Evolutionary conservation across 2,329 filamentous ascomycete genomes (phyloP).

Genomic region (Hymenoscyphus fraxineus): DNA sequence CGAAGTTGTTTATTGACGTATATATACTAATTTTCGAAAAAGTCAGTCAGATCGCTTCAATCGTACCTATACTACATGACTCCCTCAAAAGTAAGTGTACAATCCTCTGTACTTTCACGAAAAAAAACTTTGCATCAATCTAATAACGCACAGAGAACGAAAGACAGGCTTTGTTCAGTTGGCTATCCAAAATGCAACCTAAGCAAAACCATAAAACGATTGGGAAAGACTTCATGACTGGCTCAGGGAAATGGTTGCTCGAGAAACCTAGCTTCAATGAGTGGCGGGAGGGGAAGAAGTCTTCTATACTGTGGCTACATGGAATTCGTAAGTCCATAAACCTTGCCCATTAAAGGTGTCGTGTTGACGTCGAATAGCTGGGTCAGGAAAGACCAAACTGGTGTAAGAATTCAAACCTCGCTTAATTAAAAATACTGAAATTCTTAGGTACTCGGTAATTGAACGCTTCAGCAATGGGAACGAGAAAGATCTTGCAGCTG

Average conservation of each 20-base stretch:
- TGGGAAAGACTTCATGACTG: constrained; percentile 18
- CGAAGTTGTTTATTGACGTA: no score
- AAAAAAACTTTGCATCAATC: background rate
- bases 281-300: constrained; percentile 33
- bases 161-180: constrained; percentile 9
- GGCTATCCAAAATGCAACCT: constrained; percentile 12
- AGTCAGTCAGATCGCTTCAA: background rate
- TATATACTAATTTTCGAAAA: background rate
- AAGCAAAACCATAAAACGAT: constrained; percentile 10
- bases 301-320: constrained; percentile 36
- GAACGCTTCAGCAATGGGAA: background rate
- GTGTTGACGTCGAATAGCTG: constrained; percentile 10
- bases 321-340: constrained; percentile 24
- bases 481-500: background rate
- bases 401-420: constrained; percentile 7
- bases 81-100: background rate
- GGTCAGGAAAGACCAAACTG: constrained; percentile 36
- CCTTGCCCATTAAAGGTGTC: background rate
- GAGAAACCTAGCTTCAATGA: constrained; percentile 24
- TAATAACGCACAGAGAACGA: background rate
- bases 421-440: background rate
- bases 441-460: constrained; percentile 4
- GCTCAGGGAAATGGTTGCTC: constrained; percentile 27
- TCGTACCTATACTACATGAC: background rate
- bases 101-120: background rate